Conservation (phyloP, 257 asterid species). For the Marsdenia floribunda region DNA sequence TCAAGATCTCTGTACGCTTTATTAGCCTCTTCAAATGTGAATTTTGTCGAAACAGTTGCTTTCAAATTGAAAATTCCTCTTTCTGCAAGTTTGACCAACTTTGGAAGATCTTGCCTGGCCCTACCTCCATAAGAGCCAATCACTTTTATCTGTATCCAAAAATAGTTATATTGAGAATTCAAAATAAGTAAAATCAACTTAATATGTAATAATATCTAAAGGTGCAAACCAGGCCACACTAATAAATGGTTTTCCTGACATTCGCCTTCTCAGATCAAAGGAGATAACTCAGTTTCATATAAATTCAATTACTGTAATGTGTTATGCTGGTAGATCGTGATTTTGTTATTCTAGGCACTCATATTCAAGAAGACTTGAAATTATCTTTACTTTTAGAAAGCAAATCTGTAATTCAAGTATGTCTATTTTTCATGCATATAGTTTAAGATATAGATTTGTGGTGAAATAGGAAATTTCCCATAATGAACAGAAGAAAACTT, state of each 20-base stretch:
- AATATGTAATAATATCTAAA: no score
- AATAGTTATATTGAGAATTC: not conserved
- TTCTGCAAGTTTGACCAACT: conserved; percentile 80
- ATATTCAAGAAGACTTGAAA: no score
- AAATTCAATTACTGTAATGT: no score
- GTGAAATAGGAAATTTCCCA: not conserved
- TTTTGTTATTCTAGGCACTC: not conserved
- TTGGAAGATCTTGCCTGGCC: conserved; percentile 95
- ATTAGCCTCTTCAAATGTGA: conserved; percentile 66
- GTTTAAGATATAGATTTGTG: not conserved
- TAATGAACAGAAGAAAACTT: not conserved
- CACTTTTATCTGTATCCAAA: conserved; percentile 65
- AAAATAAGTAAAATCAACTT: not conserved
- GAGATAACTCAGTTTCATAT: not conserved
- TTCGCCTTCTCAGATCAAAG: no score
- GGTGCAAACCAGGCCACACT: not conserved
- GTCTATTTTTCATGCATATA: not conserved
- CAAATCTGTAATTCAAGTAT: no score
- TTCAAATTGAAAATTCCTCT: conserved; percentile 71
- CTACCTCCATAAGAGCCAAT: conserved; percentile 93
- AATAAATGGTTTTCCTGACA: no score
- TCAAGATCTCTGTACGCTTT: conserved; percentile 76
- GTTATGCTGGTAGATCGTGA: not conserved
- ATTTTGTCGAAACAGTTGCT: conserved; percentile 82
- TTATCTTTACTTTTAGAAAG: no score